A percentile compares a stretch with the other conserved stretches of the same genome.
phyloP scores from a whole-genome alignment of 495 filamentous ascomycete genomes.

The Xylaria longipes region DNA sequence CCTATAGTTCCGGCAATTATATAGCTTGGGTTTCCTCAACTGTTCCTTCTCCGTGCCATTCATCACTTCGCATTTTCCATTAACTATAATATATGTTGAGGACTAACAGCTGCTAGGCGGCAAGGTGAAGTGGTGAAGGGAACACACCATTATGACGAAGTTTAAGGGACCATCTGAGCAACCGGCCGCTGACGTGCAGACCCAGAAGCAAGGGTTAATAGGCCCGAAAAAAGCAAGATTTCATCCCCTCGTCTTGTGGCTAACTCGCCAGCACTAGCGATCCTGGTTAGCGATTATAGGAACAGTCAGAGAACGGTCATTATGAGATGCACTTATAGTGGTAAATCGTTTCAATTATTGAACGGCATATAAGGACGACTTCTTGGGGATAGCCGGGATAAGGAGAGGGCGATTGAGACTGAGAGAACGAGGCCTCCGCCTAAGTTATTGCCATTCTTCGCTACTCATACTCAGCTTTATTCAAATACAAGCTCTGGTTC shows the following conservation, averaged over 20 bases:
- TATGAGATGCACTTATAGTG: background rate
- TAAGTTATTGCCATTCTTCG: background rate
- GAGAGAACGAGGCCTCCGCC: background rate
- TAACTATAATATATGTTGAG: background rate
- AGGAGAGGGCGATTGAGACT: background rate
- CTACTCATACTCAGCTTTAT: background rate
- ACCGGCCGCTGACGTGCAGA: background rate
- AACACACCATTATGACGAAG: background rate
- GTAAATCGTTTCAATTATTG: background rate
- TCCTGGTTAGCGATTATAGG: background rate
- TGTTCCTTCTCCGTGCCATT: background rate
- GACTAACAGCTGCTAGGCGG: too few relatives aligned
- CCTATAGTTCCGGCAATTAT: background rate
- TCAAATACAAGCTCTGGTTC: background rate
- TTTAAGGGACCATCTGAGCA: background rate
- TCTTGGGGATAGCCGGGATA: background rate
- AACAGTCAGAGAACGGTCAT: background rate
- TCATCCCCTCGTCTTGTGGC: background rate
- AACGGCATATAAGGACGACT: background rate
- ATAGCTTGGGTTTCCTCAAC: conserved; percentile 1
- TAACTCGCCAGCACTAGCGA: background rate
- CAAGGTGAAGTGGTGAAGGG: background rate
- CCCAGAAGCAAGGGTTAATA: conserved; percentile 3
- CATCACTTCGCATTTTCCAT: background rate
- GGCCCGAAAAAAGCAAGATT: conserved; percentile 1